phyloP scores from a whole-genome alignment of 1,139 yeast species.

The Kodamaea sp. region DNA sequence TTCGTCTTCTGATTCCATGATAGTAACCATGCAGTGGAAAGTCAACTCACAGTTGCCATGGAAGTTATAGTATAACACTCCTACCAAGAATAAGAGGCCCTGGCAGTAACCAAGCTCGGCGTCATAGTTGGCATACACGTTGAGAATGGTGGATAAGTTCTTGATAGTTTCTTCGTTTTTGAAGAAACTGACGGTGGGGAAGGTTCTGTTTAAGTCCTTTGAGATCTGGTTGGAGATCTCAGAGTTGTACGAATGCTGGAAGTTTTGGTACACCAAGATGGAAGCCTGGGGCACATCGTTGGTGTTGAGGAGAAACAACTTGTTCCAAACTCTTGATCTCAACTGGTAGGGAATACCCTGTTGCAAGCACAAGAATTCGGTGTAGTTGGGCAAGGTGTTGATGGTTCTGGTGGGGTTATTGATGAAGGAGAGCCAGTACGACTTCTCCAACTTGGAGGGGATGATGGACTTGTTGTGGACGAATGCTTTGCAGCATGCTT shows the following conservation, averaged over 20 bases:
- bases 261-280: conserved; percentile 36
- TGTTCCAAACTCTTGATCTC: conserved; percentile 40
- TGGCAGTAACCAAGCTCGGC: conserved; percentile 73
- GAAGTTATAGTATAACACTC: conserved; percentile 58
- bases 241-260: conserved; percentile 45
- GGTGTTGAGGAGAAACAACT: conserved; percentile 33
- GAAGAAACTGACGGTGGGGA: conserved; percentile 58
- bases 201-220: conserved; percentile 64
- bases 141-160: conserved; percentile 56
- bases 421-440: conserved; percentile 49
- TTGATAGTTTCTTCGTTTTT: conserved; percentile 42
- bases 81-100: conserved; percentile 67
- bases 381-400: conserved; percentile 48
- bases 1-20: conserved; percentile 63
- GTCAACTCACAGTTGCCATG: conserved; percentile 47
- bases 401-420: conserved; percentile 48
- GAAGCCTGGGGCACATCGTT: conserved; percentile 39
- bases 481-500: conserved; percentile 23
- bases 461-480: conserved; percentile 19
- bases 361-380: conserved; percentile 41
- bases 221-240: conserved; percentile 55
- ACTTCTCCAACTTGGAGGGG: conserved; percentile 34
- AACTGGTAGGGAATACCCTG: conserved; percentile 45
- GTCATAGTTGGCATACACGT: conserved; percentile 69
- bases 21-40: conserved; percentile 56